Evolutionary conservation across 2,329 filamentous ascomycete genomes (phyloP).

Genomic region (Phialophora macrospora): DNA sequence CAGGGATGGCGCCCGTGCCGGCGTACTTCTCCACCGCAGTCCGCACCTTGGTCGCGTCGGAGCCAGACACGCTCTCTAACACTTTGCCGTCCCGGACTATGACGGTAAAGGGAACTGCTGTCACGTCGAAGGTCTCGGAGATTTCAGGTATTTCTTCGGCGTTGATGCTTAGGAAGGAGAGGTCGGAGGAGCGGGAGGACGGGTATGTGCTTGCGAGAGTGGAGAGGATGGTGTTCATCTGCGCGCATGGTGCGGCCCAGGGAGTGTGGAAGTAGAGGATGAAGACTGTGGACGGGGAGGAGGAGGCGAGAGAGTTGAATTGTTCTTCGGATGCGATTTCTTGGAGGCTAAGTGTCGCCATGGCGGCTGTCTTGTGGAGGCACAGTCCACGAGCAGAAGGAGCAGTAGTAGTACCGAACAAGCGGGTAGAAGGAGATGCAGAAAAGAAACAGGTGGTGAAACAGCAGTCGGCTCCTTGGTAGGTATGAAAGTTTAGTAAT

Average conservation of each 20-base stretch:
- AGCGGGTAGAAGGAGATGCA: background rate
- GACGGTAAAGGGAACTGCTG: constrained; percentile 89
- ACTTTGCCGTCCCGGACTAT: constrained; percentile 75
- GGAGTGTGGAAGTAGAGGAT: constrained; percentile 94
- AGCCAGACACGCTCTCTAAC: constrained; percentile 85
- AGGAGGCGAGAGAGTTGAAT: constrained; percentile 70
- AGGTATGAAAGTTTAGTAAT: constrained; percentile 18
- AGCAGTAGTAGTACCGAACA: background rate
- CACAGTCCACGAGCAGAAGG: background rate
- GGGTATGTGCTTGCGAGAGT: constrained; percentile 87
- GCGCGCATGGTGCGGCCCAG: constrained; percentile 93
- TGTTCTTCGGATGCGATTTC: constrained; percentile 75
- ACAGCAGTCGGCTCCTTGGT: background rate
- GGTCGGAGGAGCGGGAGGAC: constrained; percentile 59
- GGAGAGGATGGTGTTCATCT: constrained; percentile 86
- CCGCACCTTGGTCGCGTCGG: constrained; percentile 83
- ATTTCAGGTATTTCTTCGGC: constrained; percentile 93
- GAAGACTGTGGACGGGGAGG: constrained; percentile 73
- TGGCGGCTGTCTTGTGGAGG: constrained; percentile 44
- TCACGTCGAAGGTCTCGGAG: constrained; percentile 90
- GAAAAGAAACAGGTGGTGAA: background rate
- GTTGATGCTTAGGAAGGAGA: constrained; percentile 87
- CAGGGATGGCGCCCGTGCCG: constrained; percentile 49
- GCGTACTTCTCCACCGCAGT: constrained; percentile 83
- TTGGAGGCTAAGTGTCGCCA: constrained; percentile 77